Conservation (phyloP, 1,284 basidiomycete genomes). For the Rhizoctonia solani region DNA sequence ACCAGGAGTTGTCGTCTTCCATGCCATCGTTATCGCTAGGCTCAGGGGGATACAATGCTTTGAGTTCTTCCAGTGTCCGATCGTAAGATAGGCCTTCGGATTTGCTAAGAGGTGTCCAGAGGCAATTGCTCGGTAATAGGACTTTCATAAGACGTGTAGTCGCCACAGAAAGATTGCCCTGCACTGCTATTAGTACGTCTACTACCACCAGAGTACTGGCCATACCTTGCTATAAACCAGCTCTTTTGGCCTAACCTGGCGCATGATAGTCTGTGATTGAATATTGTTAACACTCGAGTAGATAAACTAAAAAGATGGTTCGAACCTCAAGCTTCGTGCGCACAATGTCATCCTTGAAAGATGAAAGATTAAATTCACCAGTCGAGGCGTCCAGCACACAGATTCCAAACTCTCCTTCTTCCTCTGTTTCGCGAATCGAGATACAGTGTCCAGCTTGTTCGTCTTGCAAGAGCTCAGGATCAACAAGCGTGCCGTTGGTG, state of each 20-base stretch:
- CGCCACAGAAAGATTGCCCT: slow-evolving; percentile 82
- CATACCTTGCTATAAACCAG: slow-evolving; percentile 86
- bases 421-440: slow-evolving; percentile 68
- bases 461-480: slow-evolving; percentile 84
- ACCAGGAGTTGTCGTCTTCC: slow-evolving; percentile 50
- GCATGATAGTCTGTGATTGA: slow-evolving; percentile 69
- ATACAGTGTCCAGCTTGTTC: slow-evolving; percentile 97
- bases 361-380: slow-evolving; percentile 90
- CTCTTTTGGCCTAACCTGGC: slow-evolving; percentile 93
- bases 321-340: slow-evolving; percentile 79
- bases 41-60: slow-evolving; percentile 62
- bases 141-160: slow-evolving; percentile 81
- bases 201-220: slow-evolving; percentile 9
- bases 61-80: slow-evolving; percentile 71
- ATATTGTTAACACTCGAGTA: background rate
- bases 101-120: slow-evolving; percentile 85
- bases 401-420: slow-evolving; percentile 75
- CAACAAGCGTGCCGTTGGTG: slow-evolving; percentile 96
- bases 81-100: slow-evolving; percentile 81
- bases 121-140: slow-evolving; percentile 74
- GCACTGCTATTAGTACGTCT: slow-evolving; percentile 6
- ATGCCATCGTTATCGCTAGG: slow-evolving; percentile 44
- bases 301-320: background rate
- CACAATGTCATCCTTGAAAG: slow-evolving; percentile 91
- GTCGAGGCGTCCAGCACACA: slow-evolving; percentile 97